Conservation (phyloP, 345 rosid species). For the Orychophragmus violaceus region DNA sequence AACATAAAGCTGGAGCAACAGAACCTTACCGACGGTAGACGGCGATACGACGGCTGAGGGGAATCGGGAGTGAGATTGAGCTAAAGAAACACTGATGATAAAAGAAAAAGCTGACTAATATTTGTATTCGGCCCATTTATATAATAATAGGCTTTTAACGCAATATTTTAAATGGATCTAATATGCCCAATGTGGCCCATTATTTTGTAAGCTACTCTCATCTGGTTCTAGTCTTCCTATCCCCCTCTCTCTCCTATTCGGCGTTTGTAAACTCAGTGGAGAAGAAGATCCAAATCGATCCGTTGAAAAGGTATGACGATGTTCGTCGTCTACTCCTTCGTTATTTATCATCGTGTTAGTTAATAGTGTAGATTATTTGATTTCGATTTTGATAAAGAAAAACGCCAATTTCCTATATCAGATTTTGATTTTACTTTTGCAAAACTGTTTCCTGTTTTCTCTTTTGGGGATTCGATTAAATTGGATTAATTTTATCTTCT, state of each 20-base stretch:
- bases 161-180: not conserved
- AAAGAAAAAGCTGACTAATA: not conserved
- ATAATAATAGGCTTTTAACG: not conserved
- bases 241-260: not conserved
- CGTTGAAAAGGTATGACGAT: slow-evolving; percentile 23
- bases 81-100: not conserved
- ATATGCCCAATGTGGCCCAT: slow-evolving; percentile 18
- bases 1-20: not conserved
- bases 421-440: not conserved
- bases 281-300: slow-evolving; percentile 28
- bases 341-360: not conserved
- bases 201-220: slow-evolving; percentile 1
- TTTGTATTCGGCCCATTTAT: not conserved
- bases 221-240: slow-evolving; percentile 1
- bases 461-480: not conserved
- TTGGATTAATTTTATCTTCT: not conserved
- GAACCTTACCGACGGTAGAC: not conserved
- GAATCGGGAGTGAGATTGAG: not conserved
- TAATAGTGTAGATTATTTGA: not conserved
- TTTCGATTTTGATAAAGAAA: too few relatives aligned
- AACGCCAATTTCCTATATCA: too few relatives aligned
- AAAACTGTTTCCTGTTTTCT: not conserved
- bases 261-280: slow-evolving; percentile 5
- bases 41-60: not conserved
- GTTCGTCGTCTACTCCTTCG: not conserved